phyloP scores from a whole-genome alignment of 2,329 filamentous ascomycete species.

The Verticillium zaregamsianum region DNA sequence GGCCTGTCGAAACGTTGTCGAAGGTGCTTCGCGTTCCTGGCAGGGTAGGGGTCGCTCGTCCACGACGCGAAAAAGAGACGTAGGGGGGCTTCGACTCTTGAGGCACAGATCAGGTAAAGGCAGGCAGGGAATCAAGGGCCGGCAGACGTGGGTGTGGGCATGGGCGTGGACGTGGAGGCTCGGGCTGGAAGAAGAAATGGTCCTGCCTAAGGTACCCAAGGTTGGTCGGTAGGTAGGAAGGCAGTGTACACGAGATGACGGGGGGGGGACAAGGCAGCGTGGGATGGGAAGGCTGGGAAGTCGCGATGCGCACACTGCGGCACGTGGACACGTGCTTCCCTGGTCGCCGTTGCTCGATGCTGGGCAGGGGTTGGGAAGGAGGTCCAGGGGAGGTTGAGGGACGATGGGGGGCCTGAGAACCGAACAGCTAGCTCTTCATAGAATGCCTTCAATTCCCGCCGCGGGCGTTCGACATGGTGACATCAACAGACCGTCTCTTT shows the following conservation, averaged over 20 bases:
- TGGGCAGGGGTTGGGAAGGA: not conserved
- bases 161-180: not conserved
- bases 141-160: not conserved
- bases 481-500: too few relatives aligned
- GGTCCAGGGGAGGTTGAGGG: not conserved
- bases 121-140: not conserved
- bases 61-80: not conserved
- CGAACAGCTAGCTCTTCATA: not conserved
- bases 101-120: not conserved
- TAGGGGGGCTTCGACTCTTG: not conserved
- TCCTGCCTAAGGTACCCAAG: not conserved
- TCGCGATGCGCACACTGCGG: slow-evolving; percentile 2
- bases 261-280: not conserved
- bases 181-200: not conserved
- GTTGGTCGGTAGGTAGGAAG: not conserved
- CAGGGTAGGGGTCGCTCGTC: not conserved
- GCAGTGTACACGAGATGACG: not conserved
- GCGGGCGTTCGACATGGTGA: too few relatives aligned
- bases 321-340: slow-evolving; percentile 4
- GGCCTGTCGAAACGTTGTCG: not conserved
- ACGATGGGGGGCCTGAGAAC: not conserved
- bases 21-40: not conserved
- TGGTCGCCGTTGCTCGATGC: not conserved
- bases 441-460: not conserved
- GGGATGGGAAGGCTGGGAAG: not conserved